Evolutionary conservation across 306 rosid genomes (phyloP).

Genomic region (Rubus parviflorus): DNA sequence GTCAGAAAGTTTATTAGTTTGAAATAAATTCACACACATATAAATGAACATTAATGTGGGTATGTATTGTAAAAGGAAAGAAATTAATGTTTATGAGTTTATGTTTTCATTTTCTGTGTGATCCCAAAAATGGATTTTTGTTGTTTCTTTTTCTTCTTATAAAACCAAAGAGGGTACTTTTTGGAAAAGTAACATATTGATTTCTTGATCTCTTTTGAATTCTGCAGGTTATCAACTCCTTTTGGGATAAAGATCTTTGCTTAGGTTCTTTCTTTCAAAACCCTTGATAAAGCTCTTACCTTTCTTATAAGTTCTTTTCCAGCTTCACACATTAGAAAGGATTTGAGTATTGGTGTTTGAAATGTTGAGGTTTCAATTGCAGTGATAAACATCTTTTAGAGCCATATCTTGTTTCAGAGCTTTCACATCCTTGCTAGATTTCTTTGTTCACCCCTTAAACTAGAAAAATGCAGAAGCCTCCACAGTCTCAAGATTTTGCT

Average conservation of each 20-base stretch:
- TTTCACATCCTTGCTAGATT: constrained; percentile 3
- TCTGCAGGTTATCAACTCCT: constrained; percentile 28
- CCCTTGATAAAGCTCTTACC: constrained; percentile 12
- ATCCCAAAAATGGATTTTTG: constrained; percentile 6
- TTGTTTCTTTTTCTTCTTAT: neutral
- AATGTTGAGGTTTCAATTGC: neutral
- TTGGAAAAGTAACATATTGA: constrained; percentile 5
- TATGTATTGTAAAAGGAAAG: neutral
- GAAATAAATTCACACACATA: neutral
- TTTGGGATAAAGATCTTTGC: constrained; percentile 16
- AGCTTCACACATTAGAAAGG: neutral
- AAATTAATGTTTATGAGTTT: neutral
- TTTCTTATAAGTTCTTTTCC: constrained; percentile 5
- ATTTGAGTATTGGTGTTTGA: constrained; percentile 3
- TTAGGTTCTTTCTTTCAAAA: constrained; percentile 11
- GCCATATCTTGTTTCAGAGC: neutral
- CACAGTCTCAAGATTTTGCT: constrained; percentile 66
- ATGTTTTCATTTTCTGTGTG: neutral
- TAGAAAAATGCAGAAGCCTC: constrained; percentile 72
- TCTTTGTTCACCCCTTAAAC: constrained; percentile 11
- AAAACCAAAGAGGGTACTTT: constrained; percentile 4
- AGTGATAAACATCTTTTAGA: neutral
- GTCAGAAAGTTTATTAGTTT: constrained; percentile 27
- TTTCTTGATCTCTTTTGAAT: constrained; percentile 16
- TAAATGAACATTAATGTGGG: constrained; percentile 5